Percentiles rank a stretch among this genome's conserved stretches.
These are phyloP conservation scores for Alliaria petiolata DNA, from an alignment of 345 rosid species.

Conservation along the genomic window DNA sequence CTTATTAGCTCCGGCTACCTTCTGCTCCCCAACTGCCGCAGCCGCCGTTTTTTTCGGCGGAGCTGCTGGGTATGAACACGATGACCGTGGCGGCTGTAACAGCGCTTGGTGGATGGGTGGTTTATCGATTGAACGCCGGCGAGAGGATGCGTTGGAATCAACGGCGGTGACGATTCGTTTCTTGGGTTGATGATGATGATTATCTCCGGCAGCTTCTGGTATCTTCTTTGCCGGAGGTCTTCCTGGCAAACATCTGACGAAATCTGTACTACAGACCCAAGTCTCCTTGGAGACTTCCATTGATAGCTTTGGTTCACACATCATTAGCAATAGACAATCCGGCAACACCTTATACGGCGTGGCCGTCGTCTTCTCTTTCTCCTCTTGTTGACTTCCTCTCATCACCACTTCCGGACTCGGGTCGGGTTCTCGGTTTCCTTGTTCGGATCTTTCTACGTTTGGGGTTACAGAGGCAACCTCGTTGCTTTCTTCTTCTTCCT, in stretches of 20 bases:
- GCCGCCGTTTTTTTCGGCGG: slow-evolving; percentile 40
- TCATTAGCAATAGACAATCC: slow-evolving; percentile 83
- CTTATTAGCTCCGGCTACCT: slow-evolving; percentile 43
- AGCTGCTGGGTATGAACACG: slow-evolving; percentile 75
- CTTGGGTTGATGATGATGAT: slow-evolving; percentile 33
- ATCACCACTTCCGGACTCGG: slow-evolving; percentile 39
- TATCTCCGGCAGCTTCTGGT: slow-evolving; percentile 16
- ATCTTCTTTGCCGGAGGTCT: slow-evolving; percentile 35
- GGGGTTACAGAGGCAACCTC: neutral
- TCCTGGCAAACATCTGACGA: slow-evolving; percentile 67
- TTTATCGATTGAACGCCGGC: slow-evolving; percentile 21
- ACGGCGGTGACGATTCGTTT: slow-evolving; percentile 37
- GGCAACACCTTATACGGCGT: slow-evolving; percentile 50
- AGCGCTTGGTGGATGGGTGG: slow-evolving; percentile 30
- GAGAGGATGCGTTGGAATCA: slow-evolving; percentile 37
- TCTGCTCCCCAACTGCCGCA: slow-evolving; percentile 49
- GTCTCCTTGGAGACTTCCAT: slow-evolving; percentile 98
- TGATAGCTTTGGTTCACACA: slow-evolving; percentile 95
- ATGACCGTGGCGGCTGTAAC: slow-evolving; percentile 69
- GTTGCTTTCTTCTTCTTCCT: slow-evolving; percentile 23
- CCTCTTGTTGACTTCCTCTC: slow-evolving; percentile 27
- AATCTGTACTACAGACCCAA: slow-evolving; percentile 91
- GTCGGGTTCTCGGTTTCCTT: slow-evolving; percentile 36
- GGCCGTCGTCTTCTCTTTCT: slow-evolving; percentile 24
- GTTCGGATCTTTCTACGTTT: slow-evolving; percentile 39